Evolutionary conservation across 75 land plant genomes (phyloP).

Genomic region (Pseudotsuga menziesii): DNA sequence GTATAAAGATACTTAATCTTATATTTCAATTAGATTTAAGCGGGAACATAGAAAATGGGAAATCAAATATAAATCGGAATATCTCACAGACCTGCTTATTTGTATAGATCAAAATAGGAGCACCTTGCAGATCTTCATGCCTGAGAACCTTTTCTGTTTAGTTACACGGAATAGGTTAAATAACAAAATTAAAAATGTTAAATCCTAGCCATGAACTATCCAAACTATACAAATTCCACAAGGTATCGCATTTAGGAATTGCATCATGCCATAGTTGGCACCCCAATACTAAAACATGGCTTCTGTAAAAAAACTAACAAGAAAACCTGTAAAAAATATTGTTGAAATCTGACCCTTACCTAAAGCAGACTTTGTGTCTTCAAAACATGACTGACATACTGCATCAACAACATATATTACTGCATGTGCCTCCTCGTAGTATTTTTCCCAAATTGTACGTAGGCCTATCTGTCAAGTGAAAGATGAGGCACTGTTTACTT

Average conservation of each 20-base stretch:
- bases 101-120: slow-evolving; percentile 80
- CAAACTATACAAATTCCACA: neutral
- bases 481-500: neutral
- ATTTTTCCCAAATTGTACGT: slow-evolving; percentile 97
- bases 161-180: slow-evolving; percentile 3
- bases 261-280: neutral
- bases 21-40: neutral
- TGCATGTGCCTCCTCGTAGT: slow-evolving; percentile 97
- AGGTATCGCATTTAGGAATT: neutral
- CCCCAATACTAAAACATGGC: neutral
- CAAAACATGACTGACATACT: slow-evolving; percentile 74
- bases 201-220: neutral
- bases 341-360: slow-evolving; percentile 31
- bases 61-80: neutral
- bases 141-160: slow-evolving; percentile 74
- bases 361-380: slow-evolving; percentile 88
- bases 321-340: neutral
- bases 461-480: slow-evolving; percentile 65
- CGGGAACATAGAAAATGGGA: neutral
- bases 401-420: slow-evolving; percentile 95
- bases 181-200: neutral
- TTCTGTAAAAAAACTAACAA: neutral
- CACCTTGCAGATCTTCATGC: slow-evolving; percentile 87
- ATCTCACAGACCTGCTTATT: slow-evolving; percentile 74
- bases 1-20: neutral